phyloP scores from a whole-genome alignment of 768 basidiomycete genomes.

The Auricularia heimuer region DNA sequence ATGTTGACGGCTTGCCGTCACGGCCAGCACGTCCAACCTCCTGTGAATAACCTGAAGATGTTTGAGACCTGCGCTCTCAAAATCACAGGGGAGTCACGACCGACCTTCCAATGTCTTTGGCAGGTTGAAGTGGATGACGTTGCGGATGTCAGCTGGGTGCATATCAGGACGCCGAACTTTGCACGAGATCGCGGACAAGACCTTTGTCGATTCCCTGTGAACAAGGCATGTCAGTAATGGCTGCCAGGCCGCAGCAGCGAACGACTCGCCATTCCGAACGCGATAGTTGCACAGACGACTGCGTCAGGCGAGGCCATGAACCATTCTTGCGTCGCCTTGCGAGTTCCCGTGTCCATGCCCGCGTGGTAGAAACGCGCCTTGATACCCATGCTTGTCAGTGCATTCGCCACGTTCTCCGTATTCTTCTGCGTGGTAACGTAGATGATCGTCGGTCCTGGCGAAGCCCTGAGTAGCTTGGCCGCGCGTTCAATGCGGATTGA shows the following conservation, averaged over 20 bases:
- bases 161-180: slow-evolving; percentile 17
- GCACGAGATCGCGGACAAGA: slow-evolving; percentile 1
- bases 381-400: slow-evolving; percentile 19
- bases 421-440: slow-evolving; percentile 38
- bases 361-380: slow-evolving; percentile 32
- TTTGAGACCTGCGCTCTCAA: neutral
- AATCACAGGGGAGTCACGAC: neutral
- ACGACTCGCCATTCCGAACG: slow-evolving; percentile 31
- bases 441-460: slow-evolving; percentile 35
- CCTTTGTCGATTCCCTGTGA: slow-evolving; percentile 30
- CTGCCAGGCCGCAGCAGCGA: neutral
- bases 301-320: slow-evolving; percentile 31
- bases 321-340: slow-evolving; percentile 26
- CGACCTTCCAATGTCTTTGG: slow-evolving; percentile 39
- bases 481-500: neutral
- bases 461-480: slow-evolving; percentile 5
- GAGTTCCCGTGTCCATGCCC: slow-evolving; percentile 26
- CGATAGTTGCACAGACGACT: slow-evolving; percentile 37
- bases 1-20: slow-evolving; percentile 33
- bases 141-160: slow-evolving; percentile 21
- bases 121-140: slow-evolving; percentile 33
- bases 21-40: slow-evolving; percentile 37
- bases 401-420: slow-evolving; percentile 27
- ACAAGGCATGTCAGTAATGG: neutral
- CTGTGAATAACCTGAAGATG: slow-evolving; percentile 22